Base-by-base conservation (phyloP, 257 asterid genomes). In the Solanum arcanum region DNA sequence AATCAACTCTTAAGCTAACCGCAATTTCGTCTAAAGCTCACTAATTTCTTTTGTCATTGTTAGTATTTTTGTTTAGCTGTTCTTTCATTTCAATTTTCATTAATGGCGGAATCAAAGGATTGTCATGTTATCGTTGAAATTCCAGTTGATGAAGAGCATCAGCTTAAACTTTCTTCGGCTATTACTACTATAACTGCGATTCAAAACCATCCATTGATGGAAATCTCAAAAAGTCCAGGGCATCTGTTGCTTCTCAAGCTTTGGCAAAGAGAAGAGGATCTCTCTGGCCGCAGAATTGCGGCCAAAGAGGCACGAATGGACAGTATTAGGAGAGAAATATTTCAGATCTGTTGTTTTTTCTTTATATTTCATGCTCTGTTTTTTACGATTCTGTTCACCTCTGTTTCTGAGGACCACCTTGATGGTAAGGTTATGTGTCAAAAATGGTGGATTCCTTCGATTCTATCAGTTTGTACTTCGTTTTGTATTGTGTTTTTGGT, bases 201-300 rank as follows among this genome's bases (percentile, higher is more conserved):
- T 80, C 94, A 91, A 44, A 91, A 93, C 90, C 99, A 97, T 82
- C 99, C 99, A 9, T 62, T 96, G 90, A 92, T 94, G 88, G 99
- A 97, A 88, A 96, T 97, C 88, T 94, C 99, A 13, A 93, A 87
- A 46, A 95, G 98, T 92, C 98, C 99, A 13, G 99, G 99, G 42
- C 99, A 97, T 82, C 93, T 96, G 75, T 91, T 97, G 23, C 99
- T 97, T 66, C 98, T 97, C 89, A 97, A 97, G 93, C 99, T 97
- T 49, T 93, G 96, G 98, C 99, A 97, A 82, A 87, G 98, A 69
- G 97, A 94, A 69, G 99, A 96, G 60, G 92, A 95, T 7, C 90
- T 95, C 68, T 90, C 87, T 76, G 89, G 95, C 85, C 91, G 97
- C 33, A 83, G 93, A 83, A 90, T 94, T 27, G 90, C 94, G 20